Evolutionary conservation across 1,284 basidiomycete species (phyloP).

Genomic region (Ustilago trichophora): DNA sequence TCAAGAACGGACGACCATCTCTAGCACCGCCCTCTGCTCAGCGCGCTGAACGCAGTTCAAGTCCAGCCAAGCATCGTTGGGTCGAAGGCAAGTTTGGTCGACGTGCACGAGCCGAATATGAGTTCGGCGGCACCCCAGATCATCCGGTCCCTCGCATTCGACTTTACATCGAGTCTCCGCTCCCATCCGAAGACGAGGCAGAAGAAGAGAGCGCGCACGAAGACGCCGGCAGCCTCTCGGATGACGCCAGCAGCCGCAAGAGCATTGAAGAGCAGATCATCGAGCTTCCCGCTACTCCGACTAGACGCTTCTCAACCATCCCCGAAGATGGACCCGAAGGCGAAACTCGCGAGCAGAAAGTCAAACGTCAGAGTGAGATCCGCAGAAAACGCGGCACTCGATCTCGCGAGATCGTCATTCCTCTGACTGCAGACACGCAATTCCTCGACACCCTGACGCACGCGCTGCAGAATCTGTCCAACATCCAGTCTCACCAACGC

Average conservation of each 20-base stretch:
- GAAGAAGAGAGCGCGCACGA: constrained; percentile 10
- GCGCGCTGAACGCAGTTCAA: constrained; percentile 17
- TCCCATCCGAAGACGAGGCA: constrained; percentile 53
- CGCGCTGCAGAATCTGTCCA: constrained; percentile 77
- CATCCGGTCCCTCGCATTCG: constrained; percentile 66
- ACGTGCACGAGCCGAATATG: constrained; percentile 67
- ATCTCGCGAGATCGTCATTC: constrained; percentile 73
- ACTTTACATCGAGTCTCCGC: constrained; percentile 61
- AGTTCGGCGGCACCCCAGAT: constrained; percentile 66
- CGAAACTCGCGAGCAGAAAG: constrained; percentile 43
- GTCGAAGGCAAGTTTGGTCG: constrained; percentile 60
- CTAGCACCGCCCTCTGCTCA: constrained; percentile 8
- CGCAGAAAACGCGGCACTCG: constrained; percentile 30
- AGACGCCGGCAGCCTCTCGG: constrained; percentile 16
- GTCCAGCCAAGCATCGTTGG: constrained; percentile 49
- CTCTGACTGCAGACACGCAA: constrained; percentile 79
- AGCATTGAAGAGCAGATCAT: constrained; percentile 45
- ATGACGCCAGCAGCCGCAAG: constrained; percentile 36
- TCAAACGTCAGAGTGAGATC: constrained; percentile 36
- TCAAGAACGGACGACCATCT: not conserved
- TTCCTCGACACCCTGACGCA: constrained; percentile 83
- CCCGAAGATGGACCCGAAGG: constrained; percentile 45
- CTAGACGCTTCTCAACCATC: constrained; percentile 32
- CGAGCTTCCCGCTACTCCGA: constrained; percentile 31
- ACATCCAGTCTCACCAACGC: constrained; percentile 74